Evolutionary conservation across 2,329 filamentous ascomycete species (phyloP), one percentile per base, ranked within the genome.

Genomic region (Penicillium sp.): DNA sequence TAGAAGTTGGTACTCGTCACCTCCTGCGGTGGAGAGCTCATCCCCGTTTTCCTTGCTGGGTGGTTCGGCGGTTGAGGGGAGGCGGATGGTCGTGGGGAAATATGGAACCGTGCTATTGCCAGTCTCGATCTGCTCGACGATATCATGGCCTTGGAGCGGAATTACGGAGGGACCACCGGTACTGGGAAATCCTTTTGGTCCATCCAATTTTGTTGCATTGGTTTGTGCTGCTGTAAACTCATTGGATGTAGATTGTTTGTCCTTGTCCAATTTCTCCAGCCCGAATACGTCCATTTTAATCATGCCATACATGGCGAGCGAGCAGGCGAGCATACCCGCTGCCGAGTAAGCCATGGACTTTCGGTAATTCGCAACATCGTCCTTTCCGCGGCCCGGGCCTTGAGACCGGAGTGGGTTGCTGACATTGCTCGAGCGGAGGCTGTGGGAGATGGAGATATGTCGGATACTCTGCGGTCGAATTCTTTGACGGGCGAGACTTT

Each of bases 61-160:
- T 2, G 56, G 47, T 26, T 61, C 57, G 3, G 55, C 26, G 22
- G 65, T 60, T 5, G 70, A 61, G 7, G 80, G 76, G 2, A 94
- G 65, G 11, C 74, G 69, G 38, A 94, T 76, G 2, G 75, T 80
- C 39, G 81, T 76, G 2, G 89, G 89, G 59, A 95, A 93, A 36
- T 76, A 73, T 1, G 85, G 82, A 3, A 95, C 77, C n/a, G 80
- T 82, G 49, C 73, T 80, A 50, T 89, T 88, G 10, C 87, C 87
- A 0, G 88, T 94, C 11, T 83, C 76, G 0, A 94, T 81, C 29
- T 92, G 71, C 57, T 92, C 84, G 30, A 75, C 72, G 28, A 82
- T 82, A 10, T 84, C 73, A 12, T 69, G 50, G 68, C 72, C 56
- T 66, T 67, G 47, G 7, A 68, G 56, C 3, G 58, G 56, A 14